phyloP scores from a whole-genome alignment of 1,139 yeast genomes.

The Magnusiomyces magnusii region DNA sequence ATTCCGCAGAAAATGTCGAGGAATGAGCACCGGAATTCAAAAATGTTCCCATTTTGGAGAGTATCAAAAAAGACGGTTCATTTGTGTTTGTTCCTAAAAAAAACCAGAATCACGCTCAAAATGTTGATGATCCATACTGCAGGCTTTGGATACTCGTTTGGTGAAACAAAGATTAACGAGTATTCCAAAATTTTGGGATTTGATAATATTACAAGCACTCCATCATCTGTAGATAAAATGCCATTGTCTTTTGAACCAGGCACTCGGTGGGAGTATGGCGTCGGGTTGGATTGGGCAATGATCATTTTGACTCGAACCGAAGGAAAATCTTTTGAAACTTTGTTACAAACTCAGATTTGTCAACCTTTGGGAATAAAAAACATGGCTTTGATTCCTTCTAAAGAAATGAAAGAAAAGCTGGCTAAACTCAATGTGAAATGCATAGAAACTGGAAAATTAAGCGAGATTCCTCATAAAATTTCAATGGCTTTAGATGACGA shows the following conservation, averaged over 20 bases:
- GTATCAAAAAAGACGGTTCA: conserved; percentile 34
- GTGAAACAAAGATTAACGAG: conserved; percentile 24
- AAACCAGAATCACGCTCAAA: conserved; percentile 38
- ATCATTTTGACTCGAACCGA: conserved; percentile 40
- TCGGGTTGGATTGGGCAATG: conserved; percentile 49
- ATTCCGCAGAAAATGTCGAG: conserved; percentile 30
- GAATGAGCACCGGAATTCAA: conserved; percentile 39
- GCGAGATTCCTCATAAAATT: too few relatives aligned
- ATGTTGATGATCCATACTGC: conserved; percentile 45
- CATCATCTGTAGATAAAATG: too few relatives aligned
- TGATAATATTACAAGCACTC: too few relatives aligned
- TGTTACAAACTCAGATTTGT: conserved; percentile 37
- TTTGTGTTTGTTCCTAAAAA: conserved; percentile 35
- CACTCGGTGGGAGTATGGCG: too few relatives aligned
- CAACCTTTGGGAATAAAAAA: conserved; percentile 36
- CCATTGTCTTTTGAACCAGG: too few relatives aligned
- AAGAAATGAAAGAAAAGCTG: background rate
- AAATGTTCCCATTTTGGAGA: conserved; percentile 38
- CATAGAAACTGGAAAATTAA: conserved; percentile 14
- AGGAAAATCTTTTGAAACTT: conserved; percentile 41
- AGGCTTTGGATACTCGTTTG: conserved; percentile 23
- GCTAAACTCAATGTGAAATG: conserved; percentile 6
- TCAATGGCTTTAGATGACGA: too few relatives aligned
- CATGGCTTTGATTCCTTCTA: background rate
- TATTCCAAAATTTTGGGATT: too few relatives aligned